Evolutionary conservation across 1,139 yeast species (phyloP), one percentile per base, ranked within the genome.

Genomic region (Debaryomyces fabryi): DNA sequence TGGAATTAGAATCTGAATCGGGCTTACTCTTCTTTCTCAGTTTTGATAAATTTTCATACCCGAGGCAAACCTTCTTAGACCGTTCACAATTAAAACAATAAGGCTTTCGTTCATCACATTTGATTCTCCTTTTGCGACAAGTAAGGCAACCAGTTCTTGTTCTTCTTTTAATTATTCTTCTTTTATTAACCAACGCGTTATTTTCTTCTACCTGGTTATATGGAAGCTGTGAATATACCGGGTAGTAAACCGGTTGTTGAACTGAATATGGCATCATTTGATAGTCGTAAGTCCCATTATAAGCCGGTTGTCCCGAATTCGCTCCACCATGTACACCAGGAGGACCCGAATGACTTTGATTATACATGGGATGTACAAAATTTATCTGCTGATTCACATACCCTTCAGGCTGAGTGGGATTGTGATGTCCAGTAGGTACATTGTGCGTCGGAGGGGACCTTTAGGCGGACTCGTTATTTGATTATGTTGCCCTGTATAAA

Each of bases 141-240:
- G 92, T 86, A 48, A 85, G 63, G 60, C 93, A 86, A 1, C 93
- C 93, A 0, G 92, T 85, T 62, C 87, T 76, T 3, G 92, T 86
- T 58, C 87, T 69, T 55, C 82, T 64, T 64, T 74, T 74, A 37
- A 76, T 74, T 38, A 72, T 72, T 49, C 76, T 63, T 44, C 79
- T 56, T 52, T 72, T 76, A 59, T 69, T 75, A 49, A 74, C 54
- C 54, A 65, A 64, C 24, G 70, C 71, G 52, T 63, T 63, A 52
- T 63, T 74, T 44, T 67, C 71, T 39, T 69, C 76, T n/a, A 36
- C 27, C 21, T 36, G 32, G n/a, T 43, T 32, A 18, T 43, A 43
- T 3, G 40, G 46, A 10, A 37, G 12, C 15, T 44, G 42, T 15
- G 37, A 39, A 30, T 44, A 37, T 7, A 44, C 20, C 2, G 46